phyloP scores from a whole-genome alignment of 2,329 filamentous ascomycete genomes.

The Aureobasidium musti region DNA sequence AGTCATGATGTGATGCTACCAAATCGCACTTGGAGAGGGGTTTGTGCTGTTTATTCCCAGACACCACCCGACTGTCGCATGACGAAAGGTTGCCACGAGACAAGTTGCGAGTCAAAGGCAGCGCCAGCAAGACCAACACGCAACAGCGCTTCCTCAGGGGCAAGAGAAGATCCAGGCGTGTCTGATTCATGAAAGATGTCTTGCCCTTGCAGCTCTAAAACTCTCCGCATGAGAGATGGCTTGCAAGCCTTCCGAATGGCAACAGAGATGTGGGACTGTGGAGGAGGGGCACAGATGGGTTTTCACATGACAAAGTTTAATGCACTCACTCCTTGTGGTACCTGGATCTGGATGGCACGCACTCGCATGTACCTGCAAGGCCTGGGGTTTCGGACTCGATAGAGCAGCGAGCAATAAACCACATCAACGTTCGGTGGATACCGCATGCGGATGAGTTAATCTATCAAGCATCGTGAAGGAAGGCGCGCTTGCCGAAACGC shows the following conservation, averaged over 20 bases:
- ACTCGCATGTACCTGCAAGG: conserved; percentile 14
- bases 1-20: too few relatives aligned
- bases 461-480: not conserved
- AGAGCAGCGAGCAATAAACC: not conserved
- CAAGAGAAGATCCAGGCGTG: not conserved
- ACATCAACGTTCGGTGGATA: not conserved
- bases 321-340: not conserved
- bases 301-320: conserved; percentile 17
- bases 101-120: not conserved
- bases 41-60: not conserved
- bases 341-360: conserved; percentile 4
- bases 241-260: not conserved
- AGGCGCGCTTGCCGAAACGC: not conserved
- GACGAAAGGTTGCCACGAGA: conserved; percentile 7
- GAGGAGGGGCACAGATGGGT: conserved; percentile 2
- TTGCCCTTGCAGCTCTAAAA: conserved; percentile 14
- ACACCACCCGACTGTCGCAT: not conserved
- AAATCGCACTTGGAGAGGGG: too few relatives aligned
- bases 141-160: not conserved
- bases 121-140: not conserved
- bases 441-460: not conserved
- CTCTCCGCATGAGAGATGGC: not conserved
- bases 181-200: not conserved
- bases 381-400: conserved; percentile 1
- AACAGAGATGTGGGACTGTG: not conserved